phyloP scores from a whole-genome alignment of 768 basidiomycete genomes.

The Epithele typhae region DNA sequence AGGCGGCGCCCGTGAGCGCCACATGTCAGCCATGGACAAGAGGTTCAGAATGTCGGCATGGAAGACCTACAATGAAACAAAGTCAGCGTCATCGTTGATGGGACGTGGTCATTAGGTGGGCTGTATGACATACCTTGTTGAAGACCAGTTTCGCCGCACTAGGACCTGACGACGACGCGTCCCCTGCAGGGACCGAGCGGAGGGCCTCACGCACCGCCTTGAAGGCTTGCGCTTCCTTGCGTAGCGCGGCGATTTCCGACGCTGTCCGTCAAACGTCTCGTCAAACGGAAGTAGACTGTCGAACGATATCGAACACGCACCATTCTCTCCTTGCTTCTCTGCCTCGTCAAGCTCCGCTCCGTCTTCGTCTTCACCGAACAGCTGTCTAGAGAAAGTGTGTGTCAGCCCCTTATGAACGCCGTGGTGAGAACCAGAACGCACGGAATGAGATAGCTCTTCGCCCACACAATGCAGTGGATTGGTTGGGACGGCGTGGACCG shows the following conservation, averaged over 20 bases:
- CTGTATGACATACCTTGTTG: slow-evolving; percentile 58
- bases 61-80: slow-evolving; percentile 63
- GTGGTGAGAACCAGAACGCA: slow-evolving; percentile 32
- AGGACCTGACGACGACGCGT: slow-evolving; percentile 16
- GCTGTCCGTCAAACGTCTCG: slow-evolving; percentile 41
- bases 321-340: slow-evolving; percentile 90
- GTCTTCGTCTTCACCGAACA: slow-evolving; percentile 93
- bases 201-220: slow-evolving; percentile 70
- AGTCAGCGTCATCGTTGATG: background rate
- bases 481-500: slow-evolving; percentile 95
- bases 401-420: background rate
- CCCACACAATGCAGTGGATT: slow-evolving; percentile 99
- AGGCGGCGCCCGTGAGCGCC: slow-evolving; percentile 86
- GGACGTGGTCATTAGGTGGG: background rate
- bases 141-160: slow-evolving; percentile 70
- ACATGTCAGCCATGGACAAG: slow-evolving; percentile 95
- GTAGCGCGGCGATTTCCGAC: slow-evolving; percentile 83
- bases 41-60: slow-evolving; percentile 82
- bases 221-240: slow-evolving; percentile 89
- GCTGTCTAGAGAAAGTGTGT: slow-evolving; percentile 50
- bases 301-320: slow-evolving; percentile 35
- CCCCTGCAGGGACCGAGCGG: slow-evolving; percentile 34
- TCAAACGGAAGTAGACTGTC: too few relatives aligned
- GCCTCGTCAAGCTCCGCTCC: slow-evolving; percentile 85
- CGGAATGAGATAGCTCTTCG: slow-evolving; percentile 94